These are phyloP conservation scores for Rubus parviflorus DNA, from an alignment of 306 rosid species.

Conservation along the genomic window DNA sequence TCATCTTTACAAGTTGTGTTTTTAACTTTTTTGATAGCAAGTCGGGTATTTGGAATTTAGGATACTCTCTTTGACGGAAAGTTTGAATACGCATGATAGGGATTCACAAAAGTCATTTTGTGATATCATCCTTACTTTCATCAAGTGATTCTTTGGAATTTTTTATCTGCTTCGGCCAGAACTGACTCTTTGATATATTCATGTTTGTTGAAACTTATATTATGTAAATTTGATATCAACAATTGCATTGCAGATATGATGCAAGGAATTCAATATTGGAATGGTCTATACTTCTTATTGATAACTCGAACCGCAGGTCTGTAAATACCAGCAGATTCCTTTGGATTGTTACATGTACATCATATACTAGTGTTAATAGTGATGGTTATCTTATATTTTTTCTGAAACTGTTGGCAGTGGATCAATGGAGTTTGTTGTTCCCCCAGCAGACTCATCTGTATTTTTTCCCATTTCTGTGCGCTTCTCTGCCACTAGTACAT, in stretches of 20 bases:
- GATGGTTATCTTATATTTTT: conserved; percentile 5
- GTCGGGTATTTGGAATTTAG: background rate
- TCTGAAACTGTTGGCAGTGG: conserved; percentile 58
- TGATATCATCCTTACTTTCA: background rate
- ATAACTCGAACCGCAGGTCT: conserved; percentile 91
- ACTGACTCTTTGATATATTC: background rate
- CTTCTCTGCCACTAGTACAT: conserved; percentile 74
- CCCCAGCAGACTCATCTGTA: conserved; percentile 74
- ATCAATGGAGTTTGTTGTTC: conserved; percentile 92
- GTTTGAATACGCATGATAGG: background rate
- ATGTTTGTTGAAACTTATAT: background rate
- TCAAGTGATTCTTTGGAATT: background rate
- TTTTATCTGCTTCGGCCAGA: background rate
- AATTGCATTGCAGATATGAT: conserved; percentile 62
- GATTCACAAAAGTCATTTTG: background rate
- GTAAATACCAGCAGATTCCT: background rate
- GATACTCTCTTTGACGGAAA: background rate
- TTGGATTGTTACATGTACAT: background rate
- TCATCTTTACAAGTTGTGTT: background rate
- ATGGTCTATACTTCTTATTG: conserved; percentile 88
- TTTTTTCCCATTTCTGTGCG: conserved; percentile 88
- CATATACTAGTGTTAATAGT: background rate
- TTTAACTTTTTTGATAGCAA: background rate
- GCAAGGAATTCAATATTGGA: conserved; percentile 81
- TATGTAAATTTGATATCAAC: background rate